These are phyloP conservation scores for Phaeosphaeriaceae sp. DNA, from an alignment of 2,329 filamentous ascomycete genomes.

Conservation along the genomic window DNA sequence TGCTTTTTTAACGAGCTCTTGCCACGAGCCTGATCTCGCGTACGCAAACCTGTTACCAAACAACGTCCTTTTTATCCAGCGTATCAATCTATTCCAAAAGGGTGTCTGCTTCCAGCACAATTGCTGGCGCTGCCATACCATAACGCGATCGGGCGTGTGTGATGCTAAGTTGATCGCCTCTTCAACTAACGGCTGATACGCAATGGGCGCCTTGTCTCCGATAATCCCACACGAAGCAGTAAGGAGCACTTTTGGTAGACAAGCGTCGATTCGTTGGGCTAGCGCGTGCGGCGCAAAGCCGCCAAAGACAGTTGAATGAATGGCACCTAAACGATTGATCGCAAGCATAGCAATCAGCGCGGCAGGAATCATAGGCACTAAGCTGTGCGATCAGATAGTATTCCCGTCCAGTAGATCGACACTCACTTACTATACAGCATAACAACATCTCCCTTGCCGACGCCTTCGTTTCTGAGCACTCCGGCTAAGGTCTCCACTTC, in stretches of 20 bases:
- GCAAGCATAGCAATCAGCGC: slow-evolving; percentile 85
- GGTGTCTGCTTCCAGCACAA: too few species aligned
- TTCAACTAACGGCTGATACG: slow-evolving; percentile 77
- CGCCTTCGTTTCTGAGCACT: slow-evolving; percentile 80
- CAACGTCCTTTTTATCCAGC: slow-evolving; percentile 67
- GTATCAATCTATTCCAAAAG: too few species aligned
- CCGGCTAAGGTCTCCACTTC: slow-evolving; percentile 85
- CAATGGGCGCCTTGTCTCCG: slow-evolving; percentile 76
- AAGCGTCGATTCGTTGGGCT: slow-evolving; percentile 87
- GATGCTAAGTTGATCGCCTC: slow-evolving; percentile 70
- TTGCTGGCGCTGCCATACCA: slow-evolving; percentile 86
- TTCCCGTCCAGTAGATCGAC: too few species aligned
- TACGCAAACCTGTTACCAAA: too few species aligned
- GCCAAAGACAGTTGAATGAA: slow-evolving; percentile 92
- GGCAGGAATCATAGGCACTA: slow-evolving; percentile 96
- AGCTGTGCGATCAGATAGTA: too few species aligned
- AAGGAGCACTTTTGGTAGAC: slow-evolving; percentile 75
- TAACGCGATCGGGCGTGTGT: slow-evolving; percentile 75
- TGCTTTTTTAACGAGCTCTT: too few species aligned
- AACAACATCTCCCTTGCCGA: slow-evolving; percentile 83
- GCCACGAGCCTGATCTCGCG: too few species aligned
- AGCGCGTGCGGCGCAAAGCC: slow-evolving; percentile 84
- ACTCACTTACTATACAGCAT: slow-evolving; percentile 93
- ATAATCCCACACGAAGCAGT: slow-evolving; percentile 94
- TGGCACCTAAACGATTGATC: slow-evolving; percentile 78